Conservation (phyloP, 2,329 filamentous ascomycete genomes). For the Botrytis cinerea region DNA sequence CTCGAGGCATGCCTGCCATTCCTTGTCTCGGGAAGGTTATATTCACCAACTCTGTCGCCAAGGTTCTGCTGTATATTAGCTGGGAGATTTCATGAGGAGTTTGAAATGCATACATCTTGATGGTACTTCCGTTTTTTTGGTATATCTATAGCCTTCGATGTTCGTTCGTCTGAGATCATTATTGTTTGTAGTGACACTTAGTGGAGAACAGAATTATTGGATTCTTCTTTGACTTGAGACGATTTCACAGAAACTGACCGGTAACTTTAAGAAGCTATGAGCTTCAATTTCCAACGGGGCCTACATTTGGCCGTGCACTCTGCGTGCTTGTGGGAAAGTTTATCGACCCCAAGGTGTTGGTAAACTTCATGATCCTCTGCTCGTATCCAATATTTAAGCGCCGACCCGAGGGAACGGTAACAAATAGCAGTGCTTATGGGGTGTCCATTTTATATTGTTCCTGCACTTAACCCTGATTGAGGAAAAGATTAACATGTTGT, state of each 20-base stretch:
- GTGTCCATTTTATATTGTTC: background rate
- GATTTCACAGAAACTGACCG: too few relatives aligned
- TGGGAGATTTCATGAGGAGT: background rate
- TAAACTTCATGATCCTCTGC: background rate
- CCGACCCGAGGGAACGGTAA: slow-evolving; percentile 1
- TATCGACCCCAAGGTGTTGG: background rate
- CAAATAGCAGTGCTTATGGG: background rate
- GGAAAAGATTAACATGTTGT: background rate
- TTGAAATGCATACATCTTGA: too few relatives aligned
- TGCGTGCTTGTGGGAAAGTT: background rate
- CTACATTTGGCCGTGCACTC: background rate
- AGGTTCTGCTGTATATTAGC: background rate
- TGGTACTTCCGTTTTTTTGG: background rate
- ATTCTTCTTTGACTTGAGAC: background rate
- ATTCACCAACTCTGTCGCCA: background rate
- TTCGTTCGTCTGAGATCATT: background rate
- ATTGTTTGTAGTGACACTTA: background rate
- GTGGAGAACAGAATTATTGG: background rate
- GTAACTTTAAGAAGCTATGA: too few relatives aligned
- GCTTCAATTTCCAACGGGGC: background rate
- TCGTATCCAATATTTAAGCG: slow-evolving; percentile 4
- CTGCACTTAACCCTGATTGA: background rate
- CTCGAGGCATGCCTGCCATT: background rate
- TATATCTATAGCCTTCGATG: background rate
- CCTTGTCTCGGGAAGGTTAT: background rate